These are phyloP conservation scores for Tubosaeta sp. DNA, from an alignment of 768 basidiomycete species.

Conservation along the genomic window DNA sequence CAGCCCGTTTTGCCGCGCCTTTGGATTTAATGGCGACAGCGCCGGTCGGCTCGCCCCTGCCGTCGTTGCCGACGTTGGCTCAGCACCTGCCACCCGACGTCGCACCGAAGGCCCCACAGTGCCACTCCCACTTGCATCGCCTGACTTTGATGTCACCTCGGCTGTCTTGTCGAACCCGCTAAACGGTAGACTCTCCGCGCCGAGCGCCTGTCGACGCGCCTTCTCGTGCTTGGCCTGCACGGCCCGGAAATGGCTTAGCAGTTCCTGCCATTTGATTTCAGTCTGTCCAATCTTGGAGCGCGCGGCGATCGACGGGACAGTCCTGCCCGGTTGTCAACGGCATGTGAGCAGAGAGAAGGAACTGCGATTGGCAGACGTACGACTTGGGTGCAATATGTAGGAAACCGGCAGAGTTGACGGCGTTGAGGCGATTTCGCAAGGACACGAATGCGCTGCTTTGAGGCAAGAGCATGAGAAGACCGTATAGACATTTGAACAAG, in stretches of 20 bases:
- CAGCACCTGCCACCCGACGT: constrained; percentile 60
- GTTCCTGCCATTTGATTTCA: constrained; percentile 97
- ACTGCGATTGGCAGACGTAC: constrained; percentile 40
- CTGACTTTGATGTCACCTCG: constrained; percentile 14
- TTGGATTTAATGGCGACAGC: constrained; percentile 72
- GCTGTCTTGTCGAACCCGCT: constrained; percentile 35
- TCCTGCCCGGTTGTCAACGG: constrained; percentile 21
- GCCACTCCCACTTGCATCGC: background rate
- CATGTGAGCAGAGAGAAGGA: constrained; percentile 12
- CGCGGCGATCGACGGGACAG: constrained; percentile 37
- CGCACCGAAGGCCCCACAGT: constrained; percentile 46
- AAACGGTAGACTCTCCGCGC: constrained; percentile 55
- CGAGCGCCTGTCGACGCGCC: constrained; percentile 71
- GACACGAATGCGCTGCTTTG: constrained; percentile 97
- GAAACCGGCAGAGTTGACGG: constrained; percentile 93
- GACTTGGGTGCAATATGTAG: constrained; percentile 84
- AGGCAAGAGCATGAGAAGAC: constrained; percentile 92
- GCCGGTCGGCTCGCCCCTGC: constrained; percentile 34
- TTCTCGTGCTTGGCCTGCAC: constrained; percentile 93
- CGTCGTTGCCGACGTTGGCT: constrained; percentile 27
- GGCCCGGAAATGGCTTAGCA: constrained; percentile 85
- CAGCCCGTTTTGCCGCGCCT: constrained; percentile 49
- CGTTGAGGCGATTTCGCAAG: constrained; percentile 87
- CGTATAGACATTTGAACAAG: constrained; percentile 96
- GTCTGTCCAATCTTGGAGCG: constrained; percentile 79